A percentile compares a stretch with the other conserved stretches of the same genome.
Evolutionary conservation across 2,329 filamentous ascomycete species (phyloP).

Genomic region (Sarocladium oryzae): DNA sequence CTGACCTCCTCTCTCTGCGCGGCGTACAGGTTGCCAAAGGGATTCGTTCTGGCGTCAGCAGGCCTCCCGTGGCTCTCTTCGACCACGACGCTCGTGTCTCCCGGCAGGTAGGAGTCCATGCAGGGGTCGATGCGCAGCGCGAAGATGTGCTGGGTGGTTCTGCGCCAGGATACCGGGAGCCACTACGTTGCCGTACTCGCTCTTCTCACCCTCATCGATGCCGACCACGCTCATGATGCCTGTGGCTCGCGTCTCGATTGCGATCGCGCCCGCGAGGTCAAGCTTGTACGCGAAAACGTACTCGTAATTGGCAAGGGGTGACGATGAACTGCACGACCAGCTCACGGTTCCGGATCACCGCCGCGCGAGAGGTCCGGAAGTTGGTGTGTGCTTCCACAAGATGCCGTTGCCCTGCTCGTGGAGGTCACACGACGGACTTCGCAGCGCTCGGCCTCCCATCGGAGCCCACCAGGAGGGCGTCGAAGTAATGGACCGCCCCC

Average conservation of each 20-base stretch:
- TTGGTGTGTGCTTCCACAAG: constrained; percentile 67
- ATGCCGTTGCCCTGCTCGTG: constrained; percentile 69
- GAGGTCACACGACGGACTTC: constrained; percentile 57
- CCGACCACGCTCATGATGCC: constrained; percentile 57
- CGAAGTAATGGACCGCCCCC: constrained; percentile 60
- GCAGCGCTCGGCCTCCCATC: constrained; percentile 46
- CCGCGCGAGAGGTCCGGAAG: constrained; percentile 55
- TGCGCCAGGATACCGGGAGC: constrained; percentile 58
- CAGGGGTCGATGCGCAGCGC: constrained; percentile 58
- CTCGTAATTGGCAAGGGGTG: constrained; percentile 65
- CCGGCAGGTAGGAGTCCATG: constrained; percentile 42
- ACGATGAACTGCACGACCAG: constrained; percentile 64
- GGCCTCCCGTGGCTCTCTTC: constrained; percentile 30
- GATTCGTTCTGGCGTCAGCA: constrained; percentile 47
- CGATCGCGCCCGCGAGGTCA: constrained; percentile 55
- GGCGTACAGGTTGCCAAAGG: constrained; percentile 55
- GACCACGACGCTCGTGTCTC: constrained; percentile 41
- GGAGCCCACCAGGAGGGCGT: constrained; percentile 45
- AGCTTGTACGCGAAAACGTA: constrained; percentile 51
- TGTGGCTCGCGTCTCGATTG: constrained; percentile 57
- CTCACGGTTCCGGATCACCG: constrained; percentile 53
- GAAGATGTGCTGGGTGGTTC: constrained; percentile 68
- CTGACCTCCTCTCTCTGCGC: constrained; percentile 41
- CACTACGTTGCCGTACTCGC: constrained; percentile 54
- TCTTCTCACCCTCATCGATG: constrained; percentile 48